Evolutionary conservation across 768 basidiomycete genomes (phyloP), one percentile per base, ranked within the genome.

Genomic region (Tephrocybe sp.): DNA sequence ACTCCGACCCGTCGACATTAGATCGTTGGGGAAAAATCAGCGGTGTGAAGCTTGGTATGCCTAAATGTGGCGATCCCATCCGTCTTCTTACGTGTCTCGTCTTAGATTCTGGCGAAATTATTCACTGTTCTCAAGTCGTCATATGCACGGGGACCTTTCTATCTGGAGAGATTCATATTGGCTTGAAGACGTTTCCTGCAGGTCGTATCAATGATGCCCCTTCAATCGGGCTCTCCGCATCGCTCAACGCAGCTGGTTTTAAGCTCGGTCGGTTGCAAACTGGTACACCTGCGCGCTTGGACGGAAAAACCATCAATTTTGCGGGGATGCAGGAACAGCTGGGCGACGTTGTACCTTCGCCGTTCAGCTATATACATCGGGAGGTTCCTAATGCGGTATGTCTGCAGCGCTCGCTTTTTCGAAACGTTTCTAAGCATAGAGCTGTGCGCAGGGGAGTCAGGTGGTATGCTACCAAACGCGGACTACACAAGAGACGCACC

Each of bases 91-190:
- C 3, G 8, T n/a, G 32, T 40, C 6, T 10, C 65, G 32, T 42
- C 7, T 9, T 65, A 91, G 91, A 91, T 30, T 75, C 79, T 4
- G 89, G 90, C 9, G 86, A 92, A 45, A 62, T 84, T 14, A 83
- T 95, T 23, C 70, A 72, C 14, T 95, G 91, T 60, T 83, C 86
- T 3, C 83, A 86, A 57, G 89, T 94, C 10, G 87, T 96, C 23
- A 78, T 96, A 12, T 92, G 91, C 59, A 95, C 92, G 0, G 93
- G 93, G 7, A 96, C 93, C 0, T 96, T 96, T 63, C 77, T 96
- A 20, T 87, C 87, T 2, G 93, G 90, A 10, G 90, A 95, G 69
- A 92, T 94, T 39, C 92, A 95, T 60, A 89, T 96, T 40, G 92
- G 86, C 39, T 77, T 83, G 70, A 85, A 83, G 53, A 77, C 82